A percentile compares a stretch with the other conserved stretches of the same genome.
phyloP scores from a whole-genome alignment of 176 grass and related monocot genomes.

The Paspalum notatum region DNA sequence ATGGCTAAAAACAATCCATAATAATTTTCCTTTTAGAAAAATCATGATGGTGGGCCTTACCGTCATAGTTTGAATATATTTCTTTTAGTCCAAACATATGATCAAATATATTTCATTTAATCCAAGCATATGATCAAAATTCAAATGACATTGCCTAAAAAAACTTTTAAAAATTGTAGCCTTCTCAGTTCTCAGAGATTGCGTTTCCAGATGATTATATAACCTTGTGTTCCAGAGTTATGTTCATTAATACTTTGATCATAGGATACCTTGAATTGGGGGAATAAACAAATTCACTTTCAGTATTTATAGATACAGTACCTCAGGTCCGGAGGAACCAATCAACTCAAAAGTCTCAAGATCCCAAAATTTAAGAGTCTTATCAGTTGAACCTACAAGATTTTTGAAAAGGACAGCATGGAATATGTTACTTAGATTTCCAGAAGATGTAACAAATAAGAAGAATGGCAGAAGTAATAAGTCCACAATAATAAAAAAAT shows the following conservation, averaged over 20 bases:
- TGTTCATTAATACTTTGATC: conserved; percentile 17
- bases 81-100: conserved; percentile 18
- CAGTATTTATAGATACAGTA: conserved; percentile 44
- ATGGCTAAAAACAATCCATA: background rate
- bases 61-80: conserved; percentile 1
- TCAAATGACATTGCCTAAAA: background rate
- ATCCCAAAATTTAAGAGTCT: conserved; percentile 94
- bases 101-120: conserved; percentile 29
- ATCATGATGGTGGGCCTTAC: conserved; percentile 14
- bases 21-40: background rate
- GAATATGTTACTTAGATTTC: conserved; percentile 26
- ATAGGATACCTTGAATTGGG: background rate
- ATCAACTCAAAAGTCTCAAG: conserved; percentile 95
- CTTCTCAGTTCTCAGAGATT: background rate
- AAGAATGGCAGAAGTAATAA: background rate
- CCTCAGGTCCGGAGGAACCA: conserved; percentile 88
- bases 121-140: conserved; percentile 6
- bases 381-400: conserved; percentile 79
- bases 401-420: conserved; percentile 41
- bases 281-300: conserved; percentile 11
- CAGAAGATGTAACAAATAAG: conserved; percentile 30
- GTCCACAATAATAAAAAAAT: background rate
- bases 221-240: conserved; percentile 20
- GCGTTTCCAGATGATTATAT: conserved; percentile 14
- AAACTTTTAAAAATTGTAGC: background rate